Conservation (phyloP, 305 asterid genomes). For the Fraxinus dipetala region DNA sequence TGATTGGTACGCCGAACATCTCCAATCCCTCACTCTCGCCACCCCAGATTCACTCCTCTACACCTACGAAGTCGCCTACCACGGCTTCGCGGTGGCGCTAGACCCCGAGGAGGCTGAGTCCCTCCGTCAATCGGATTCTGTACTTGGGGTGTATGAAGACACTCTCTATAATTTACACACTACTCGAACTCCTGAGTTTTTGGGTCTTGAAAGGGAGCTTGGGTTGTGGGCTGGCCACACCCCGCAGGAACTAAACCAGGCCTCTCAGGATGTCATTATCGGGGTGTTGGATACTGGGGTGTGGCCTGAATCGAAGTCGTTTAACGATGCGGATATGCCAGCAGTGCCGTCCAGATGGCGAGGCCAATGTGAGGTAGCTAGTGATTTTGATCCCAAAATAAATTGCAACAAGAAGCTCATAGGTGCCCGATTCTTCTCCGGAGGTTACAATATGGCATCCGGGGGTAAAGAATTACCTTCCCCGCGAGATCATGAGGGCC, state of each 20-base stretch:
- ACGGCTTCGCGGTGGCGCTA: constrained; percentile 52
- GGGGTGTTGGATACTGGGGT: constrained; percentile 67
- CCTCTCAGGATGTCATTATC: constrained; percentile 53
- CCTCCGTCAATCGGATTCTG: constrained; percentile 44
- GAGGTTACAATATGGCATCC: neutral
- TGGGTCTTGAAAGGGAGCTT: constrained; percentile 37
- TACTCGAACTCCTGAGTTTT: constrained; percentile 57
- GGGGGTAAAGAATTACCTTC: constrained; percentile 7
- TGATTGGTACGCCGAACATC: constrained; percentile 63
- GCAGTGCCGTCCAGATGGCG: constrained; percentile 51
- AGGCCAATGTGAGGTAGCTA: constrained; percentile 47
- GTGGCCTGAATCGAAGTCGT: constrained; percentile 63
- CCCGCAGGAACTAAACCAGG: constrained; percentile 41
- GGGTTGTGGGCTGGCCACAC: constrained; percentile 39
- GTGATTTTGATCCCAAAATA: constrained; percentile 42
- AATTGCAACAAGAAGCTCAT: constrained; percentile 43
- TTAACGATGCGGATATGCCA: constrained; percentile 36
- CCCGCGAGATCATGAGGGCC: constrained; percentile 25
- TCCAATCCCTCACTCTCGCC: constrained; percentile 44
- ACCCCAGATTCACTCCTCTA: constrained; percentile 40
- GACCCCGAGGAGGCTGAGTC: constrained; percentile 39
- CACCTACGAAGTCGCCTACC: constrained; percentile 43
- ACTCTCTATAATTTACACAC: constrained; percentile 49
- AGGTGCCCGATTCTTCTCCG: constrained; percentile 18
- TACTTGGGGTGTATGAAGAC: constrained; percentile 50